phyloP scores from a whole-genome alignment of 2,329 filamentous ascomycete genomes.

The Chaetomium sp. region DNA sequence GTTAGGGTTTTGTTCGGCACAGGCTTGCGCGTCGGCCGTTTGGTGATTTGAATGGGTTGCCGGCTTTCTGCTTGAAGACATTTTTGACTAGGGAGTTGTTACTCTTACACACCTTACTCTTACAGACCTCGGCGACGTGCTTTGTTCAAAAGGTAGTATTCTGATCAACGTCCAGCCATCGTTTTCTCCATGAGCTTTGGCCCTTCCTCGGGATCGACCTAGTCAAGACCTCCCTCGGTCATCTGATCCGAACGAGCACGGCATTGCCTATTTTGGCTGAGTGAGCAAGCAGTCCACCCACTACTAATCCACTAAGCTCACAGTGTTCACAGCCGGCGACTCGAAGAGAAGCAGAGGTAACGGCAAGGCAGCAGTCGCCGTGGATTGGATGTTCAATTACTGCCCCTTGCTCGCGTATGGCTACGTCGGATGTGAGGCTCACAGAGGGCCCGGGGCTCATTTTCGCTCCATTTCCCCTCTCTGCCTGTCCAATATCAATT shows the following conservation, averaged over 20 bases:
- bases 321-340: not conserved
- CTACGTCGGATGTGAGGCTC: not conserved
- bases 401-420: not conserved
- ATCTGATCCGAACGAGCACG: constrained; percentile 1
- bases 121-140: no score
- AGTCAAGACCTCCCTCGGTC: not conserved
- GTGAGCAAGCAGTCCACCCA: no score
- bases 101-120: no score
- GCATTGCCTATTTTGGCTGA: constrained; percentile 10
- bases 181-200: not conserved
- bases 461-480: not conserved
- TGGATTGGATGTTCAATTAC: not conserved
- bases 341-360: not conserved
- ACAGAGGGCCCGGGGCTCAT: not conserved
- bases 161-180: not conserved
- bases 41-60: not conserved
- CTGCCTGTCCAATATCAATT: not conserved
- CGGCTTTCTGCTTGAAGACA: no score
- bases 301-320: constrained; percentile 6
- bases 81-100: no score
- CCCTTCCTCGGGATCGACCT: not conserved
- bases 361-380: constrained; percentile 5
- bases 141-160: not conserved
- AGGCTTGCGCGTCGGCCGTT: not conserved
- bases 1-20: not conserved